Evolutionary conservation across 2,329 filamentous ascomycete genomes (phyloP), one percentile per base, ranked within the genome.

Genomic region (Colletotrichum nymphaeae): DNA sequence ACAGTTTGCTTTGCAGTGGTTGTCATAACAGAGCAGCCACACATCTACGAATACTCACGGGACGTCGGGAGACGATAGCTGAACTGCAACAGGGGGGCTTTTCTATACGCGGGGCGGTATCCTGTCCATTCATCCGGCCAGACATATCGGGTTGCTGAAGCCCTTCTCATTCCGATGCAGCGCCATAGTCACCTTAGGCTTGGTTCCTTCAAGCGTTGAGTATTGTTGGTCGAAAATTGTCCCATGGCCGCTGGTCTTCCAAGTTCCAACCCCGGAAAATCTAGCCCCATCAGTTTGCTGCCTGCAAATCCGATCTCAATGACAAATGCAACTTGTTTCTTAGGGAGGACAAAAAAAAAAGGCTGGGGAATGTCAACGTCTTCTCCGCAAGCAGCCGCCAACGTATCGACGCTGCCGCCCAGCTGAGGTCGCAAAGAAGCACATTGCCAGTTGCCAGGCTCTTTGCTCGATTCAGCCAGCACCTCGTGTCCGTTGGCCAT

Each of bases 1-100:
- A 60, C 57, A 69, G 66, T 72, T 60, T 64, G 24, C 59, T 69
- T 63, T 12, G 19, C 14, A 30, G 42, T 49, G 59, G 53, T 72
- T 72, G 53, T 55, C 59, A 69, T 56, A 42, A 49, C 53, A 72
- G 53, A 60, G 28, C 32, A 67, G n/a, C 24, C 12, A 11, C 16
- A 37, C 24, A 19, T 46, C 26, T 46, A 37, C 56, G 57, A 14
- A n/a, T n/a, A 49, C 3, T 8, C 3, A 19, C 19, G 14, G 37
- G 37, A 42, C 4, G n/a, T 19, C 3, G 9, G 19, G 42, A 49
- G 42, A 19, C 42, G 19, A 49, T 9, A 7, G 42, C 8, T 49
- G n/a, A 4, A 32, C n/a, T 22, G 5, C 24, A 5, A 35, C 11
- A 35, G 32, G 1, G 32, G 32, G 22, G 28, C 7, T 60, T 24